Percentiles rank a stretch among this genome's conserved stretches.
phyloP scores from a whole-genome alignment of 2,329 filamentous ascomycete species.

The Fusarium sp. region DNA sequence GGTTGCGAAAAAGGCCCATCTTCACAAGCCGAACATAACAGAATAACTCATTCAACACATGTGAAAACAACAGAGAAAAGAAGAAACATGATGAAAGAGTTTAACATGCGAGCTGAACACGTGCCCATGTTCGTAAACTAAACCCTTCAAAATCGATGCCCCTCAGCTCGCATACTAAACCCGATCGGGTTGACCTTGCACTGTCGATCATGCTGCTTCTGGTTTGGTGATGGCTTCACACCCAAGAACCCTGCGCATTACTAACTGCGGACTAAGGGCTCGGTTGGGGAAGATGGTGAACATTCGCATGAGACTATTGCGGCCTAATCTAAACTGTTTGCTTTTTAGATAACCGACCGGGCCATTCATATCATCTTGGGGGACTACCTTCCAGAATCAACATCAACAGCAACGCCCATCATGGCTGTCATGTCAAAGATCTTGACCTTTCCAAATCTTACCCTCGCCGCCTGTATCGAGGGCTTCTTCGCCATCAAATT shows the following conservation, averaged over 20 bases:
- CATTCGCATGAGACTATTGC: not conserved
- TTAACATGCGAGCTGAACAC: not conserved
- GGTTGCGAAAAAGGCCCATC: slow-evolving; percentile 32
- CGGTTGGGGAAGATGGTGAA: not conserved
- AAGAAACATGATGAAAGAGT: not conserved
- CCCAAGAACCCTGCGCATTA: not conserved
- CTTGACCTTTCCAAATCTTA: slow-evolving; percentile 27
- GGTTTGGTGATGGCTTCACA: slow-evolving; percentile 1
- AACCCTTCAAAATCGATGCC: not conserved
- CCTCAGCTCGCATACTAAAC: slow-evolving; percentile 43
- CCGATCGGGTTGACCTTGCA: slow-evolving; percentile 30
- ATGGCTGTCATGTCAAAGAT: slow-evolving; percentile 32
- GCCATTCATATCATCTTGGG: not conserved
- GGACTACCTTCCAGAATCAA: no score
- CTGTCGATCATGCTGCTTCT: slow-evolving; percentile 6
- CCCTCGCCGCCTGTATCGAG: slow-evolving; percentile 39
- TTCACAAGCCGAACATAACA: not conserved
- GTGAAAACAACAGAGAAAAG: slow-evolving; percentile 1
- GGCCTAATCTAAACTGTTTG: not conserved
- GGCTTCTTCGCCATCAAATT: slow-evolving; percentile 45
- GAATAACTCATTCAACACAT: not conserved
- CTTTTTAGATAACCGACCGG: not conserved
- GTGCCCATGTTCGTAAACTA: not conserved
- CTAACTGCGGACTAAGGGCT: not conserved
- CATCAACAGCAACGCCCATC: not conserved